phyloP scores from a whole-genome alignment of 208 protist species.

The Leptomonas seymouri region DNA sequence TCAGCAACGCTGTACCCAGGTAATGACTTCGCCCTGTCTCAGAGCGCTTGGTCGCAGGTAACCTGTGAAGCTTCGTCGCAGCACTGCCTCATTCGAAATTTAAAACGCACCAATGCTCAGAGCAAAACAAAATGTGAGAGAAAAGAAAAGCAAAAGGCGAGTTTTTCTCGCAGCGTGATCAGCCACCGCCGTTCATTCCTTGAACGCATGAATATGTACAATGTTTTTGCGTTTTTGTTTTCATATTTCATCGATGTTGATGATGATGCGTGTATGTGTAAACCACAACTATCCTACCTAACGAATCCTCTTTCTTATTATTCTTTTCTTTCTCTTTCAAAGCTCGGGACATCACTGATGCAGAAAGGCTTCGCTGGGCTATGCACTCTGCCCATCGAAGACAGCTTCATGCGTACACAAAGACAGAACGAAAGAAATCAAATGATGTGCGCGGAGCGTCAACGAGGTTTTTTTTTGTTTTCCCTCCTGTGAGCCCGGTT shows the following conservation, averaged over 20 bases:
- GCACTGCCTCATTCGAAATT: no score
- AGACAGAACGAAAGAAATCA: background rate
- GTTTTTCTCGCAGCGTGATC: no score
- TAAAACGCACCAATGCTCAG: no score
- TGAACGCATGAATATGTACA: no score
- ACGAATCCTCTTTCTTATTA: background rate
- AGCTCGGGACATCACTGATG: background rate
- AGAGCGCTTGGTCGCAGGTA: no score
- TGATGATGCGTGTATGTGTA: constrained; percentile 4
- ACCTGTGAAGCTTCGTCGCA: no score
- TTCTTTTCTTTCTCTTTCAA: background rate
- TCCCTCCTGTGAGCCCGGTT: background rate
- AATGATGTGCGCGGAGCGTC: background rate
- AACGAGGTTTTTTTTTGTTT: background rate
- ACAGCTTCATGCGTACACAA: background rate
- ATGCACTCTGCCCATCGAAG: background rate
- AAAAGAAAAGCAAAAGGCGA: no score
- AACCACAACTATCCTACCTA: constrained; percentile 6
- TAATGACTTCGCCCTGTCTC: no score
- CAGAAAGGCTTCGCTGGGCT: background rate
- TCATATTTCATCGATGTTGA: background rate
- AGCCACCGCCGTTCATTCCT: no score
- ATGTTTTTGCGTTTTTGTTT: background rate
- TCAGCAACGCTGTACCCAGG: no score
- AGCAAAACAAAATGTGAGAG: no score